Base-by-base conservation (phyloP, 1,284 basidiomycete genomes). In the Rhizoctonia solani region DNA sequence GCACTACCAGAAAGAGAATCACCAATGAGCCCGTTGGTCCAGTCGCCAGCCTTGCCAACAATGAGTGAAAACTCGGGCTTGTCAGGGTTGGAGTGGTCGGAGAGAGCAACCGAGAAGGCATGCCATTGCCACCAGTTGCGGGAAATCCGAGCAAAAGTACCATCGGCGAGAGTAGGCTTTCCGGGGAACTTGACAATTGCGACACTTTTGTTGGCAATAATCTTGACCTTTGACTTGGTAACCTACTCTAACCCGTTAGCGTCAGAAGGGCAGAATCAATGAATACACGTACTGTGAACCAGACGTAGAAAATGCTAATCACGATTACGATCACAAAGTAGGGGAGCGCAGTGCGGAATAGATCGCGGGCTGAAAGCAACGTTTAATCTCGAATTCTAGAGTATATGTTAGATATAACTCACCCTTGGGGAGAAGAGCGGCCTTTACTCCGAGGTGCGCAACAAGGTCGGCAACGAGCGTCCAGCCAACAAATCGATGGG, bases 151-250 rank as follows among this genome's bases (percentile, higher is more conserved):
- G 50, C 50, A 32, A 53, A 53, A 8, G 50, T 53, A 23, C 50
- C 50, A 25, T 50, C 47, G 14, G 47, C 47, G 47, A 50, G 47
- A 21, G 47, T 50, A 25, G 47, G 47, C 25, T 50, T 50, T 3
- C 47, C 47, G 47, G 47, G 47, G 47, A 50, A 50, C 23, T 50
- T 50, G 47, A 50, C 47, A 25, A 50, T 50, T 4, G 47, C 47
- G 23, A 50, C 47, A 23, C 47, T 50, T 25, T 50, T 50, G 47
- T 50, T 50, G 47, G 47, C 47, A 50, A 50, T 25, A 25, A 50
- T 50, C 47, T n/a, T 50, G 47, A 50, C 47, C 47, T 50, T 25
- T 19, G 47, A 25, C 47, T 50, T 50, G 47, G 47, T 50, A 50
- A 50, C 47, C 47, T 50, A 25, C 29, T 9, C 21, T 13, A 50